Evolutionary conservation across 169 alveolate species (phyloP), one percentile per base, ranked within the genome.

Genomic region (Plasmodium coatneyi): DNA sequence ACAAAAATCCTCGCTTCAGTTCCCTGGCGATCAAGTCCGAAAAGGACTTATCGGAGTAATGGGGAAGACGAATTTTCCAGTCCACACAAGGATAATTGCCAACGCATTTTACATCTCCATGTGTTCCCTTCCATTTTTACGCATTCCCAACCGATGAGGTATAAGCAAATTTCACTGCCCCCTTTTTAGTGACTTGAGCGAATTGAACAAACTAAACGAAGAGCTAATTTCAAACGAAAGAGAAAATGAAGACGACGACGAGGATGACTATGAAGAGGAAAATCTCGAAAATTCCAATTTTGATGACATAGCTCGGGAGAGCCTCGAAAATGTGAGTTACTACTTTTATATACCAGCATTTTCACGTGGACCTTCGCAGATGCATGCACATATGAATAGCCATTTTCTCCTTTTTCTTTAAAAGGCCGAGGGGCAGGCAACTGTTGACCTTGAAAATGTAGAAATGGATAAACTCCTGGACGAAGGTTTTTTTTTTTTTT

Each of bases 381-480:
- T 66, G 76, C 76, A 19, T 2, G 22, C 5, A 66, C 36, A 66
- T 66, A 66, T 66, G 76, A 19, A 66, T 66, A 28, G 30, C 41
- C 76, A 66, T 25, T 66, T 66, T 66, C 76, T 25, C 60, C 80
- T 34, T 43, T 52, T 16, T 39, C 34, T 22, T 84, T 30, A 54
- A 49, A 74, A 86, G 93, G 93, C 93, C 28, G 93, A 86, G 25
- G 93, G 80, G 25, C 74, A 86, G 41, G 93, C 93, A 86, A 43
- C 93, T 5, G 79, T 86, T 28, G 93, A 86, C 30, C 93, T 86
- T n/a, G 93, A 86, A 86, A 86, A 86, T 56, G 71, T 78, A 30
- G 93, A 86, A 86, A 86, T 86, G 80, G 93, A 86, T 76, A 76
- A 76, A 74, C 66, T 86, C 70, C 46, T 86, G 34, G 93, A 86